Base-by-base conservation (phyloP, 2,329 filamentous ascomycete genomes). In the Aspergillus persii region DNA sequence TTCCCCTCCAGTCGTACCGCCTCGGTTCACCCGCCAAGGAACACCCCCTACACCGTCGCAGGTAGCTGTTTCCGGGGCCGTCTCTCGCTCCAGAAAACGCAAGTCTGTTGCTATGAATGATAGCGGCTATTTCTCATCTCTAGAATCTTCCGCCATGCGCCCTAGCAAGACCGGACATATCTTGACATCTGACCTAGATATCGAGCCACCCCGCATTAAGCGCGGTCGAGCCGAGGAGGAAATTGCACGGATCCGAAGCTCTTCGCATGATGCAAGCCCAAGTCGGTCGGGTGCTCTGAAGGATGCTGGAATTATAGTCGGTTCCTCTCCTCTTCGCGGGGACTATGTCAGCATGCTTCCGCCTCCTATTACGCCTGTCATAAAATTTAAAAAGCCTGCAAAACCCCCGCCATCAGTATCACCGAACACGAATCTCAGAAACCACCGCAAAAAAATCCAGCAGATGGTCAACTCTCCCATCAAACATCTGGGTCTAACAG, bases 61-160 rank as follows among this genome's bases (percentile, higher is more conserved):
- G 44, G 83, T 84, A 58, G 82, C 86, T 50, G 79, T 83, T 41
- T 79, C 83, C 23, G 90, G 90, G n/a, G 83, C 83, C 48, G 81
- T 79, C 33, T 79, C 81, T 53, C 86, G 86, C 54, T 85, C 87
- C 44, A 87, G 89, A 65, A 91, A 91, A 77, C 88, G 90, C 65
- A 94, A 92, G 74, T 86, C 90, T 68, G 85, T 85, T 31, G 89
- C 89, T 11, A 89, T 96, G 80, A 91, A 90, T 69, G 95, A 99
- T 76, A 98, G 94, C 72, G 95, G 95, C 46, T 99, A 98, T 76
- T 96, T 96, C 73, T 98, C 95, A 1, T 97, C 93, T 0, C 83
- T 98, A 18, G 93, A 97, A 68, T 98, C 95, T 2, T 98, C 95
- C 0, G 92, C 84, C 12, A 84, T 91, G 73, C 86, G 94, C 60